A percentile compares a stretch with the other conserved stretches of the same genome.
These are phyloP conservation scores for Yamadazyma epiphylla DNA, from an alignment of 1,139 yeast species.

Conservation along the genomic window DNA sequence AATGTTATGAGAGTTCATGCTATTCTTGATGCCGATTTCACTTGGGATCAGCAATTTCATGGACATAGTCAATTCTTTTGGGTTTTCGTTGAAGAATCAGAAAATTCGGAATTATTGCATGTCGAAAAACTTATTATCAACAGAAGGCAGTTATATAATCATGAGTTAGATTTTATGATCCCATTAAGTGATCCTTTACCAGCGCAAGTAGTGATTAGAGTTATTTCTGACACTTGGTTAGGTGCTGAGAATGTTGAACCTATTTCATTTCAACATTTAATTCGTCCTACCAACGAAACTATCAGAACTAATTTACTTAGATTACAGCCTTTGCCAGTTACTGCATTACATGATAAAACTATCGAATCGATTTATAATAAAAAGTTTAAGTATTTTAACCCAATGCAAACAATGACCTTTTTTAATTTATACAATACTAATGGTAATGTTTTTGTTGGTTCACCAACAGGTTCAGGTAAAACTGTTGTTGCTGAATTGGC, in stretches of 20 bases:
- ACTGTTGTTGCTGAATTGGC: constrained; percentile 97
- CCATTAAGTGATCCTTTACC: constrained; percentile 89
- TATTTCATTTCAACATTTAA: constrained; percentile 85
- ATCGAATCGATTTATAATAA: constrained; percentile 64
- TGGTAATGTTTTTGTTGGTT: constrained; percentile 85
- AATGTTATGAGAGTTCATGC: constrained; percentile 83
- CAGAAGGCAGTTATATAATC: constrained; percentile 54
- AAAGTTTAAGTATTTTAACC: constrained; percentile 85
- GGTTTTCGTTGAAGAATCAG: constrained; percentile 87
- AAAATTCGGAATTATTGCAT: constrained; percentile 70
- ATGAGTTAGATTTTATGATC: constrained; percentile 86
- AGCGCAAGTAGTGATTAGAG: constrained; percentile 76
- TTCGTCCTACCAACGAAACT: constrained; percentile 85
- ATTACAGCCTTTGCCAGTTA: constrained; percentile 80
- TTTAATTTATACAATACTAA: constrained; percentile 80
- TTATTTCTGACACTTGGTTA: constrained; percentile 83
- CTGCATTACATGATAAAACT: constrained; percentile 68
- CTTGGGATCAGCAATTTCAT: constrained; percentile 80
- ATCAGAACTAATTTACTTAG: constrained; percentile 75
- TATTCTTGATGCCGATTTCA: constrained; percentile 66
- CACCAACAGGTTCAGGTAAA: constrained; percentile 98
- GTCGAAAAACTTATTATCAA: constrained; percentile 75
- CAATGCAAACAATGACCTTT: constrained; percentile 98
- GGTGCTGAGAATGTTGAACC: constrained; percentile 79
- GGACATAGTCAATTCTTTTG: constrained; percentile 87